Evolutionary conservation across 208 protist species (phyloP).

Genomic region (Novymonas esmeraldas): DNA sequence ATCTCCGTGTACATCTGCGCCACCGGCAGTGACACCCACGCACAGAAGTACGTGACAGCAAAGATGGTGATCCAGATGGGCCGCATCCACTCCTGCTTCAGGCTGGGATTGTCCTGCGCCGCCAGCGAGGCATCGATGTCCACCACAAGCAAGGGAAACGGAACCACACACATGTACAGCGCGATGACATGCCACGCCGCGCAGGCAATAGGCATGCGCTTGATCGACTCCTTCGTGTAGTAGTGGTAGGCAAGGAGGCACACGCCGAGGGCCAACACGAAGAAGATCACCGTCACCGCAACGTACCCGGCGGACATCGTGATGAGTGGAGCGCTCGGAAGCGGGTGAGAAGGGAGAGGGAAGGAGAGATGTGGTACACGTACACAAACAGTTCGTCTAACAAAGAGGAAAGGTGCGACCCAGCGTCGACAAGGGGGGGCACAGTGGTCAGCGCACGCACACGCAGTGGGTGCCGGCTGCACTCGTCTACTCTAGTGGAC

Average conservation of each 20-base stretch:
- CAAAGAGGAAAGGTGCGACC: too few species aligned
- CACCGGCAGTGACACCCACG: conserved; percentile 87
- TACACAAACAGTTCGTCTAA: background rate
- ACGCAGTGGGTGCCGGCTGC: too few species aligned
- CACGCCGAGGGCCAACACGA: conserved; percentile 53
- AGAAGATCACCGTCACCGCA: conserved; percentile 70
- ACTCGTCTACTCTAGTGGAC: too few species aligned
- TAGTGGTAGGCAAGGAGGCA: conserved; percentile 70
- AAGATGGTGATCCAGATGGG: conserved; percentile 90
- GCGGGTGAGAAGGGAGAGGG: background rate
- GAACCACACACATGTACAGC: conserved; percentile 77
- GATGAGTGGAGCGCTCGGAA: background rate
- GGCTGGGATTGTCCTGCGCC: conserved; percentile 20
- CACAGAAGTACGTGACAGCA: conserved; percentile 80
- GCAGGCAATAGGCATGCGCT: conserved; percentile 65
- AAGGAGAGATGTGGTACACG: background rate
- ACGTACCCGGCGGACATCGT: conserved; percentile 58
- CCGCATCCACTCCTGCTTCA: conserved; percentile 60
- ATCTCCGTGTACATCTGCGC: conserved; percentile 87
- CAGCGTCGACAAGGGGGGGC: too few species aligned
- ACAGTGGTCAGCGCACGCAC: too few species aligned
- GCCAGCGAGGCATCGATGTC: conserved; percentile 79
- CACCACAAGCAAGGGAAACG: conserved; percentile 88
- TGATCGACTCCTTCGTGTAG: conserved; percentile 79
- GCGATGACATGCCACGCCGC: conserved; percentile 77